phyloP scores from a whole-genome alignment of 2,329 filamentous ascomycete species.

The Sarocladium brachiariae region DNA sequence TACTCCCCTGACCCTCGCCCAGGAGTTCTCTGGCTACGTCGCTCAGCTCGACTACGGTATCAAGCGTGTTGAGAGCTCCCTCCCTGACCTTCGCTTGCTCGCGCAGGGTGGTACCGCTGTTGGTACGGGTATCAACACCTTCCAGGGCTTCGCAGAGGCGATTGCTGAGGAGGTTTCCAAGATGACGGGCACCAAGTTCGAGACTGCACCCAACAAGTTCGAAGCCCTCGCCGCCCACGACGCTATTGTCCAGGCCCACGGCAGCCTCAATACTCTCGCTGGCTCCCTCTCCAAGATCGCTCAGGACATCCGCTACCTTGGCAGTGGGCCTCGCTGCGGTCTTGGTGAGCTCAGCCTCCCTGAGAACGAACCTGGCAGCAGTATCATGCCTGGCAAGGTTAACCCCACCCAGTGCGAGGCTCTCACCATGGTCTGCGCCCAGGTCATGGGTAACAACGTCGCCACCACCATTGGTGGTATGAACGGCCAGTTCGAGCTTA shows the following conservation, averaged over 20 bases:
- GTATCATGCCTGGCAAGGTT: constrained; percentile 99
- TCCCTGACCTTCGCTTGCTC: constrained; percentile 79
- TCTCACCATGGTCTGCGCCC: constrained; percentile 93
- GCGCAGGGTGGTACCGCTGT: constrained; percentile 96
- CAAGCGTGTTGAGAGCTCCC: constrained; percentile 72
- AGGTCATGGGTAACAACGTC: constrained; percentile 97
- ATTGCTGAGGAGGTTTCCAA: constrained; percentile 86
- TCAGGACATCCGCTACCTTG: constrained; percentile 95
- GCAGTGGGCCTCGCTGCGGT: constrained; percentile 90
- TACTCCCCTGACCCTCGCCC: constrained; percentile 87
- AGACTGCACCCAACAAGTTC: constrained; percentile 98
- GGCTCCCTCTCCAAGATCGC: constrained; percentile 94
- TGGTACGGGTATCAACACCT: constrained; percentile 96
- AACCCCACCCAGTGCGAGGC: constrained; percentile 98
- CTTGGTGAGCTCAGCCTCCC: constrained; percentile 88
- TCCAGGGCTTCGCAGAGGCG: constrained; percentile 88
- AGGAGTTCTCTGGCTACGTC: constrained; percentile 97
- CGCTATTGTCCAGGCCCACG: constrained; percentile 88
- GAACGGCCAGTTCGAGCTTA: constrained; percentile 97
- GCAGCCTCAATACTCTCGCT: constrained; percentile 88
- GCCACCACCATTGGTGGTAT: constrained; percentile 90
- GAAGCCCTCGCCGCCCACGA: constrained; percentile 95
- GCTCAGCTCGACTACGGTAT: constrained; percentile 89
- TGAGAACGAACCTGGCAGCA: constrained; percentile 96
- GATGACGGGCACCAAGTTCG: constrained; percentile 89